These are phyloP conservation scores for Calonectria ilicicola DNA, from an alignment of 2,329 filamentous ascomycete genomes.

Conservation along the genomic window DNA sequence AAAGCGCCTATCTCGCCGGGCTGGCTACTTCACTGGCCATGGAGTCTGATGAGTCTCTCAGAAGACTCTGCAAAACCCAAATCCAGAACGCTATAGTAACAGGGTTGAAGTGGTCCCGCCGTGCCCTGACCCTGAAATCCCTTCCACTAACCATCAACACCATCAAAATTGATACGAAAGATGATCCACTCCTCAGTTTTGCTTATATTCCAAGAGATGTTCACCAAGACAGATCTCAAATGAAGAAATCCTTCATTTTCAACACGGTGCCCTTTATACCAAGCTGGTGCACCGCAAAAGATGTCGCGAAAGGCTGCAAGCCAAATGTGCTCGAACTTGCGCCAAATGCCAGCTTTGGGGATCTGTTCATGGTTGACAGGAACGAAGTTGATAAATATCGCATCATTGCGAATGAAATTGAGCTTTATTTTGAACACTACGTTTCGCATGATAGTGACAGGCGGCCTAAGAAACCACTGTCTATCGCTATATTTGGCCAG, in stretches of 20 bases:
- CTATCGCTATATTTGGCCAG: background rate
- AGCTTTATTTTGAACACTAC: background rate
- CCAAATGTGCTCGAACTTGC: background rate
- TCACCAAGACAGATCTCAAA: background rate
- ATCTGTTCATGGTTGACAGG: background rate
- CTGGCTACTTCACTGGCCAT: no score
- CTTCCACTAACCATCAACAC: no score
- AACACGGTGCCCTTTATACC: background rate
- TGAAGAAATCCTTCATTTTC: background rate
- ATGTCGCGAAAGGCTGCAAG: background rate
- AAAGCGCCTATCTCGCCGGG: no score
- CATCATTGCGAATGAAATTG: background rate
- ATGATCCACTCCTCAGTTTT: background rate
- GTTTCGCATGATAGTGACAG: no score
- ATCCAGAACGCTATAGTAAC: background rate
- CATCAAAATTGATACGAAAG: no score
- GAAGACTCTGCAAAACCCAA: background rate
- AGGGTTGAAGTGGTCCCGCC: background rate
- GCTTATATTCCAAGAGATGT: no score
- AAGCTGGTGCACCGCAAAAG: background rate
- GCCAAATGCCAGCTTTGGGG: background rate
- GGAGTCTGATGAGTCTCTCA: background rate
- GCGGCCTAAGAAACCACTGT: background rate
- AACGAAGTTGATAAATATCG: background rate
- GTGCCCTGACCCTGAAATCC: background rate